phyloP scores from a whole-genome alignment of 78 protist genomes.

The Corallochytrium limacisporum region DNA sequence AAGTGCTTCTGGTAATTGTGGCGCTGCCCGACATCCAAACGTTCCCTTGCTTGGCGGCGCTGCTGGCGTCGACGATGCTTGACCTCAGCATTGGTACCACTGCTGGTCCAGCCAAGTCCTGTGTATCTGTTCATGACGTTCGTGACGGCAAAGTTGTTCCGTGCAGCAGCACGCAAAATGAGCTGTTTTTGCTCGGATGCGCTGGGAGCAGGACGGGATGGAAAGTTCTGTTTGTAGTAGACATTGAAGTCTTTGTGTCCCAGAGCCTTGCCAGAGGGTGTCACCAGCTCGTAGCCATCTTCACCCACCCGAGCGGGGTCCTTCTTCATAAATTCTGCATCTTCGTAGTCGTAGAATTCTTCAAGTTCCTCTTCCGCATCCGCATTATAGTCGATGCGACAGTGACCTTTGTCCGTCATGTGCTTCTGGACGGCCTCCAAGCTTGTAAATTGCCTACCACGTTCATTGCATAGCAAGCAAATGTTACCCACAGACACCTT shows the following conservation, averaged over 20 bases:
- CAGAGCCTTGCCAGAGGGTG: slow-evolving; percentile 27
- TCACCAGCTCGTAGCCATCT: slow-evolving; percentile 17
- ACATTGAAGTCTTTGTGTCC: slow-evolving; percentile 44
- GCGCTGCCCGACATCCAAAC: too few relatives aligned
- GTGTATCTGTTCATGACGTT: too few relatives aligned
- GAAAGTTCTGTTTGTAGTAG: slow-evolving; percentile 36
- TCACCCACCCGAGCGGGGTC: not conserved
- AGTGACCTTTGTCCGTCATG: slow-evolving; percentile 46
- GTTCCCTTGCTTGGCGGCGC: too few relatives aligned
- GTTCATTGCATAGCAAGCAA: slow-evolving; percentile 60
- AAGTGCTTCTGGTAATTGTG: too few relatives aligned
- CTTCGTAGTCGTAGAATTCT: slow-evolving; percentile 55
- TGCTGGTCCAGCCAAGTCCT: too few relatives aligned
- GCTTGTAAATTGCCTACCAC: slow-evolving; percentile 16
- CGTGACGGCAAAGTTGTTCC: too few relatives aligned
- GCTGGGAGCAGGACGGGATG: too few relatives aligned
- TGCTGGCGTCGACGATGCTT: too few relatives aligned
- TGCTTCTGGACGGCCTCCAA: slow-evolving; percentile 53
- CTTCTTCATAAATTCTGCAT: not conserved
- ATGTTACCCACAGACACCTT: slow-evolving; percentile 45
- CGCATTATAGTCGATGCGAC: slow-evolving; percentile 23
- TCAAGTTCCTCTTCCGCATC: slow-evolving; percentile 27
- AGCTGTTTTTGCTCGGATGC: too few relatives aligned
- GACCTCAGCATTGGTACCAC: too few relatives aligned
- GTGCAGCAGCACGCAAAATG: too few relatives aligned